Evolutionary conservation across 2,329 filamentous ascomycete species (phyloP).

Genomic region (Ophiognomonia clavigignenti-juglandacearum): DNA sequence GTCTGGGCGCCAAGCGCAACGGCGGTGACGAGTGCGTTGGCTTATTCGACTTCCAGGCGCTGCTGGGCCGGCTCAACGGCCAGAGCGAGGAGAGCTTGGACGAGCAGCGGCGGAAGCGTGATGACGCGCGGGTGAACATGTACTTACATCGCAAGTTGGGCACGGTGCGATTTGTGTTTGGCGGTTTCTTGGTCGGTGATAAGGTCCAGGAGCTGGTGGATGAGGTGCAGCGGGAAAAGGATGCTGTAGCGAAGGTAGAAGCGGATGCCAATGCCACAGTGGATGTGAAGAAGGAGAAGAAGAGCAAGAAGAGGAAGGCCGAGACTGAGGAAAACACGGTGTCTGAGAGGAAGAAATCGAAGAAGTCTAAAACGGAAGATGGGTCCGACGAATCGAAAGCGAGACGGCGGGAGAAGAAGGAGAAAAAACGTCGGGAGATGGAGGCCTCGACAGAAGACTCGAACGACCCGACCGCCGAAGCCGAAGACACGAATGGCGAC

Average conservation of each 20-base stretch:
- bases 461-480: background rate
- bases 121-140: constrained; percentile 65
- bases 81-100: constrained; percentile 70
- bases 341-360: constrained; percentile 38
- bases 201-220: constrained; percentile 44
- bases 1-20: constrained; percentile 76
- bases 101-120: constrained; percentile 62
- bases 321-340: constrained; percentile 20
- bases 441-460: constrained; percentile 32
- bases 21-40: constrained; percentile 77
- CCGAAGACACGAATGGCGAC: constrained; percentile 22
- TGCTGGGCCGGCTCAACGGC: constrained; percentile 86
- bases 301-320: constrained; percentile 23
- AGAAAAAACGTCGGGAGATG: constrained; percentile 36
- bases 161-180: constrained; percentile 78
- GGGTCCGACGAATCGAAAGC: constrained; percentile 32
- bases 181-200: constrained; percentile 64
- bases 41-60: constrained; percentile 77
- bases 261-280: constrained; percentile 16
- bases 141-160: constrained; percentile 76
- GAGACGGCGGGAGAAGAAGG: constrained; percentile 45
- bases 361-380: constrained; percentile 45
- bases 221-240: constrained; percentile 22
- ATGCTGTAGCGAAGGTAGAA: no score
- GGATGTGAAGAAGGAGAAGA: constrained; percentile 14